A percentile compares a stretch with the other conserved stretches of the same genome.
Evolutionary conservation across 208 protist genomes (phyloP).

Genomic region (Trypanosoma platydactyli): DNA sequence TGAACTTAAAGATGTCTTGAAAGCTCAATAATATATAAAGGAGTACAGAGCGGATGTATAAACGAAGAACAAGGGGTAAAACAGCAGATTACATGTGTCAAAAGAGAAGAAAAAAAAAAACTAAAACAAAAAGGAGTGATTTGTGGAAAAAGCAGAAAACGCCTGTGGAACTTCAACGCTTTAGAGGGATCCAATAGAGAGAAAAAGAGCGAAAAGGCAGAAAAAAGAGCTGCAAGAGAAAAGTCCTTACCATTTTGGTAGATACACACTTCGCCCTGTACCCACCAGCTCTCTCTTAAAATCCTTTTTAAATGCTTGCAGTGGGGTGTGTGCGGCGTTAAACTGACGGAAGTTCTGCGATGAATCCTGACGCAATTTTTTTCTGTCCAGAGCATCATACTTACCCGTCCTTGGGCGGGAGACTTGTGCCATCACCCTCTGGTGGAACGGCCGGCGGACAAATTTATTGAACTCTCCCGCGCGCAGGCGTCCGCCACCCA

Average conservation of each 20-base stretch:
- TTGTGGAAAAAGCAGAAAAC: slow-evolving; percentile 10
- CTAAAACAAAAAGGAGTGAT: slow-evolving; percentile 6
- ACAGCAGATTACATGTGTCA: not conserved
- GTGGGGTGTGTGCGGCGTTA: slow-evolving; percentile 29
- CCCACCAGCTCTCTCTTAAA: slow-evolving; percentile 22
- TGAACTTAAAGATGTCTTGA: too few relatives aligned
- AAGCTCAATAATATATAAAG: too few relatives aligned
- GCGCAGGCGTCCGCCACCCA: slow-evolving; percentile 35
- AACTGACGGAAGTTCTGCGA: not conserved
- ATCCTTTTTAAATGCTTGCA: slow-evolving; percentile 30
- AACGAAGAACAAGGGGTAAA: slow-evolving; percentile 18
- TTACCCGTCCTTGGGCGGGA: not conserved
- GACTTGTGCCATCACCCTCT: slow-evolving; percentile 29
- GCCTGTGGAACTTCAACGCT: not conserved
- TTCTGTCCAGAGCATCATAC: slow-evolving; percentile 37
- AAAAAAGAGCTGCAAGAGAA: not conserved
- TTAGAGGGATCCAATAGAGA: not conserved
- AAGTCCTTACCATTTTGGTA: slow-evolving; percentile 12
- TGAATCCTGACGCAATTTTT: slow-evolving; percentile 16
- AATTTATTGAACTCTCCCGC: slow-evolving; percentile 33
- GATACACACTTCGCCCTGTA: not conserved
- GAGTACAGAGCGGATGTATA: too few relatives aligned
- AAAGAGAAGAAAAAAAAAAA: slow-evolving; percentile 28
- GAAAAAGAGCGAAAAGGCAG: slow-evolving; percentile 16
- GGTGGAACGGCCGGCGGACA: slow-evolving; percentile 41